phyloP scores from a whole-genome alignment of 2,329 filamentous ascomycete species.

The Xylaria sp. region DNA sequence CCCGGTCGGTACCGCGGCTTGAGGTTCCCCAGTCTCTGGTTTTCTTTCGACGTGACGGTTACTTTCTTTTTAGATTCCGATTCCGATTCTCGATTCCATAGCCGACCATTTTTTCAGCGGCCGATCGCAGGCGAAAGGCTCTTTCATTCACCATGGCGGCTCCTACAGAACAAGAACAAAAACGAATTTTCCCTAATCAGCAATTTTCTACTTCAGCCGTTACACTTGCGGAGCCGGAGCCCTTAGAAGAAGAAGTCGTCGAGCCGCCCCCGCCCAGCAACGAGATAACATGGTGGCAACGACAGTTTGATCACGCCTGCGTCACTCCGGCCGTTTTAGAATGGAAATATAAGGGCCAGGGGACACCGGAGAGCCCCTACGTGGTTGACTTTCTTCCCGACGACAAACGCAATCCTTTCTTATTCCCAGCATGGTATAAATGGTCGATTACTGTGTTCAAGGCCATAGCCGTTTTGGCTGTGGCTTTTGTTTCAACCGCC shows the following conservation, averaged over 20 bases:
- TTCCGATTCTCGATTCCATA: constrained; percentile 25
- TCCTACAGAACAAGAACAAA: constrained; percentile 9
- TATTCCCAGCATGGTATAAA: constrained; percentile 62
- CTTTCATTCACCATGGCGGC: constrained; percentile 34
- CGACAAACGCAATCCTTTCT: constrained; percentile 75
- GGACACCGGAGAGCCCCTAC: constrained; percentile 75
- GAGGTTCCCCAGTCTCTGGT: constrained; percentile 28
- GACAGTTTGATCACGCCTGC: constrained; percentile 68
- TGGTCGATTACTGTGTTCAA: constrained; percentile 73
- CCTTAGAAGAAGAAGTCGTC: constrained; percentile 48
- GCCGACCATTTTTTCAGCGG: constrained; percentile 32
- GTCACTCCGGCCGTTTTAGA: constrained; percentile 67
- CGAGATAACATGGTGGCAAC: constrained; percentile 59
- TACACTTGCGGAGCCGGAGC: constrained; percentile 38
- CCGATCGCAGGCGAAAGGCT: constrained; percentile 39
- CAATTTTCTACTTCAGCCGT: constrained; percentile 39
- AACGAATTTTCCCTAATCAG: constrained; percentile 30
- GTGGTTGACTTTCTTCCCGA: constrained; percentile 74
- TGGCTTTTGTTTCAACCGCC: constrained; percentile 76
- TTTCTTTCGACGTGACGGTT: constrained; percentile 35
- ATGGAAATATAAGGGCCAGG: constrained; percentile 67
- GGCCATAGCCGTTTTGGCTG: constrained; percentile 74
- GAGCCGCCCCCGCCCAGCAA: constrained; percentile 55
- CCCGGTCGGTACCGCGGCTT: constrained; percentile 31
- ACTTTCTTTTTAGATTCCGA: constrained; percentile 32